phyloP scores from a whole-genome alignment of 2,329 filamentous ascomycete species.

The Aspergillus neotritici region DNA sequence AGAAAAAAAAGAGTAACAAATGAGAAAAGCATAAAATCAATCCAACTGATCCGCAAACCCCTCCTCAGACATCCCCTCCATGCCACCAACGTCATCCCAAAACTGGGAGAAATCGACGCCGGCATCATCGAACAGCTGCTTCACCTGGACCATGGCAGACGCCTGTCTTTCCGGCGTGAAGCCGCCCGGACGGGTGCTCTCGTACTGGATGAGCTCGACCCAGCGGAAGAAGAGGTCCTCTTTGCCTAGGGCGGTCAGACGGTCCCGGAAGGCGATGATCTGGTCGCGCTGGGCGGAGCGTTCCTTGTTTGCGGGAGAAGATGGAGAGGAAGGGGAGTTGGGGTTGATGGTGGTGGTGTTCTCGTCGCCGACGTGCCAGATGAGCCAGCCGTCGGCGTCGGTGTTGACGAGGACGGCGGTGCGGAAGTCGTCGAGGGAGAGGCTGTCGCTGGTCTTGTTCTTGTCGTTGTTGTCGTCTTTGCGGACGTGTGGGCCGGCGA shows the following conservation, averaged over 20 bases:
- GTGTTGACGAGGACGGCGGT: conserved; percentile 65
- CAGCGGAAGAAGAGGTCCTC: conserved; percentile 86
- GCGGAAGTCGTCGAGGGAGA: conserved; percentile 61
- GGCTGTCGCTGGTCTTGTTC: conserved; percentile 20
- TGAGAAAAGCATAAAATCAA: too few species aligned
- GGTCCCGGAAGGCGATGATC: conserved; percentile 74
- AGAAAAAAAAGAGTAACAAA: not conserved
- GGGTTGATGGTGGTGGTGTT: conserved; percentile 26
- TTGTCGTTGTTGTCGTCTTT: too few species aligned
- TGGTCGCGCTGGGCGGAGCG: conserved; percentile 50
- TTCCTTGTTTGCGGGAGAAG: conserved; percentile 30
- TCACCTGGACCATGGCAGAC: conserved; percentile 66
- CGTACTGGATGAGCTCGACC: conserved; percentile 88
- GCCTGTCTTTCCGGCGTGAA: conserved; percentile 71
- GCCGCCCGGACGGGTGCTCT: conserved; percentile 70
- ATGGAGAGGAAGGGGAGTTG: too few species aligned
- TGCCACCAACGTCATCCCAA: conserved; percentile 64
- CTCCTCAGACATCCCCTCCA: conserved; percentile 30
- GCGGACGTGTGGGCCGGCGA: conserved; percentile 43
- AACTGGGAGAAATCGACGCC: conserved; percentile 78
- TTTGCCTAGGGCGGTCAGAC: conserved; percentile 69
- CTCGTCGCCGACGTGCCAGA: conserved; percentile 55
- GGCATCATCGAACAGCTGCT: conserved; percentile 66
- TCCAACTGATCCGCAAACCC: conserved; percentile 48
- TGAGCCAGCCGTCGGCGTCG: conserved; percentile 64